These are phyloP conservation scores for Yamadazyma oceani DNA, from an alignment of 1,139 yeast species.

Conservation along the genomic window DNA sequence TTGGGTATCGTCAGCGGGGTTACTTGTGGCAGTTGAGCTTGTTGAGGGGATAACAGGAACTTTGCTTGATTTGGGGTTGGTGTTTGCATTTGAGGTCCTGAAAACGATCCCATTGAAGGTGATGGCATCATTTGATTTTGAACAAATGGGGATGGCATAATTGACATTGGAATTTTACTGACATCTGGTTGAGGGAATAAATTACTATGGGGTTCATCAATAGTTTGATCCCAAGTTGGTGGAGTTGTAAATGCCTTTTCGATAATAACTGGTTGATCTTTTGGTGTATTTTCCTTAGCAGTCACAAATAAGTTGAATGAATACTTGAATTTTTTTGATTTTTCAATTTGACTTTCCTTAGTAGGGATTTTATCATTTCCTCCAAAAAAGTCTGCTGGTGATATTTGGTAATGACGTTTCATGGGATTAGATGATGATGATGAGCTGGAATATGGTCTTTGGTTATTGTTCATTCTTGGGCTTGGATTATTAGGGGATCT, in stretches of 20 bases:
- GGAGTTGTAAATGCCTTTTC: conserved; percentile 73
- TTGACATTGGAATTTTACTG: conserved; percentile 18
- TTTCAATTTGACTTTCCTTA: conserved; percentile 37
- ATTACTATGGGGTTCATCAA: conserved; percentile 52
- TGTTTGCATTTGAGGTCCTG: conserved; percentile 10
- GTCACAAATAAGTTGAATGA: conserved; percentile 61
- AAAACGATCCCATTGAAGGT: conserved; percentile 17
- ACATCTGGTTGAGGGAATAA: conserved; percentile 37
- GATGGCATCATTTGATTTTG: conserved; percentile 33
- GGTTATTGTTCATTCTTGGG: conserved; percentile 32
- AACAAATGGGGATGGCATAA: conserved; percentile 28
- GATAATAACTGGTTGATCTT: conserved; percentile 29
- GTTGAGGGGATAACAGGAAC: conserved; percentile 26
- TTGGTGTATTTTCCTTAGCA: conserved; percentile 35
- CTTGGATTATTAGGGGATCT: conserved; percentile 34
- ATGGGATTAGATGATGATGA: conserved; percentile 19
- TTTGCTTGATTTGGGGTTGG: conserved; percentile 17
- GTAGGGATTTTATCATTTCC: conserved; percentile 48
- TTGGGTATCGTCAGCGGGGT: background rate
- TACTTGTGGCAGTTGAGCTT: conserved; percentile 7
- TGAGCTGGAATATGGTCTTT: conserved; percentile 32
- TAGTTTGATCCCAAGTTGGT: conserved; percentile 74
- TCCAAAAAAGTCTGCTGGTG: conserved; percentile 52
- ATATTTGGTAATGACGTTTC: conserved; percentile 42
- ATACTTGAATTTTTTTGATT: conserved; percentile 35